Conservation (phyloP, 192 early-diverging fungal species). For the Backusella luteola region DNA sequence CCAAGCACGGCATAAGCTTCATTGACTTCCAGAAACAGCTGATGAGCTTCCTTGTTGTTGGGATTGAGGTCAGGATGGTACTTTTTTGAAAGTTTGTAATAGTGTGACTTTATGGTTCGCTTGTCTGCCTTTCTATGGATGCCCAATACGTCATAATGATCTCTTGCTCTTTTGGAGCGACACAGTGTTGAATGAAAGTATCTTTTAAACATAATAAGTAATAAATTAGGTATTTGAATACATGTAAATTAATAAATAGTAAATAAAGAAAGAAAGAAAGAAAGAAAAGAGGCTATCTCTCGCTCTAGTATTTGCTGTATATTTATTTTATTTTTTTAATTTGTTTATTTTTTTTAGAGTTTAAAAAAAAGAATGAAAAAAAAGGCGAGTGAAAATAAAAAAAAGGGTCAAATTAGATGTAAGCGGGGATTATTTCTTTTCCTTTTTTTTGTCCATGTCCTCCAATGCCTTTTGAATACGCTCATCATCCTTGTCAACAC, state of each 20-base stretch:
- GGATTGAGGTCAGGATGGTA: constrained; percentile 85
- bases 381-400: background rate
- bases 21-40: constrained; percentile 74
- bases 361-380: constrained; percentile 2
- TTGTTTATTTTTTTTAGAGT: constrained; percentile 9
- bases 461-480: constrained; percentile 69
- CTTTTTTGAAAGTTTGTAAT: constrained; percentile 73
- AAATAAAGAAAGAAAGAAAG: background rate
- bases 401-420: background rate
- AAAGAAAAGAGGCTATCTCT: background rate
- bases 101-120: constrained; percentile 63
- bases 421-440: constrained; percentile 27
- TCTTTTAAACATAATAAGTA: background rate
- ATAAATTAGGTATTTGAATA: background rate
- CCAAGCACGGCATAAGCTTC: constrained; percentile 84
- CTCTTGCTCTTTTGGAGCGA: background rate
- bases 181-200: constrained; percentile 1
- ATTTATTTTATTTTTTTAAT: background rate
- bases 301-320: background rate
- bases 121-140: constrained; percentile 43
- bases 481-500: constrained; percentile 85
- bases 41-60: constrained; percentile 62
- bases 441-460: constrained; percentile 45
- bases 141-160: constrained; percentile 48
- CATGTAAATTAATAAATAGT: background rate